Base-by-base conservation (phyloP, 164 flowering plant genomes). In the Brasenia schreberi region DNA sequence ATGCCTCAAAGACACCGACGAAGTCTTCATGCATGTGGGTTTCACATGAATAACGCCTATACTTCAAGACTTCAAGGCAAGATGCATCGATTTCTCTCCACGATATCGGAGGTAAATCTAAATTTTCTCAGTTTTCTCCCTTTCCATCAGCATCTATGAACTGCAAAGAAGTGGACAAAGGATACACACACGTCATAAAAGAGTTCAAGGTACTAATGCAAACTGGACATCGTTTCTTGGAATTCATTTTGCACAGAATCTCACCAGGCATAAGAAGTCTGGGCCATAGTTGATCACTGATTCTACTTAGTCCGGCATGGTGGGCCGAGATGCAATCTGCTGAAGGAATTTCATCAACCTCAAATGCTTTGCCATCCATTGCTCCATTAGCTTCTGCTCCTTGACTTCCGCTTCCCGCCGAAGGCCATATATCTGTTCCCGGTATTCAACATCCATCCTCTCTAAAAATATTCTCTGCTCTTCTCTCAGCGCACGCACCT, bases 401-500 rank as follows among this genome's bases (percentile, higher is more conserved):
- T 93, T 93, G 3, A 86, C 80, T 61, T 89, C 97, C 0, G 96
- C 96, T 69, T 93, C 98, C 64, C 85, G 85, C 70, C 85, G 77
- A 61, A 93, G 74, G 17, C 84, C 83, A 5, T 74, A 79, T 42
- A 90, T 65, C 70, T 93, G 98, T 63, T 88, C 96, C 63, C 86
- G 81, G 68, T 87, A 90, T 60, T 90, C 98, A 0, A 78, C 80
- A 56, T 93, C 98, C 17, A 90, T 89, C 65, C 85, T 76, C 6
- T 85, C 96, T 65, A 90, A 58, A 64, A 70, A 69, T 10, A 73
- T 75, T 71, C 74, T 81, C 75, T 88, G 81, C 69, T 90, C 96
- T 66, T 93, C 97, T 73, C 84, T 81, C 0, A 93, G 80, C 9
- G 88, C 82, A 70, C 78, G 85, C 68, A 93, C 67, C 74, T 85